These are phyloP conservation scores for Xylariaceae sp. DNA, from an alignment of 2,329 filamentous ascomycete species.

Conservation along the genomic window DNA sequence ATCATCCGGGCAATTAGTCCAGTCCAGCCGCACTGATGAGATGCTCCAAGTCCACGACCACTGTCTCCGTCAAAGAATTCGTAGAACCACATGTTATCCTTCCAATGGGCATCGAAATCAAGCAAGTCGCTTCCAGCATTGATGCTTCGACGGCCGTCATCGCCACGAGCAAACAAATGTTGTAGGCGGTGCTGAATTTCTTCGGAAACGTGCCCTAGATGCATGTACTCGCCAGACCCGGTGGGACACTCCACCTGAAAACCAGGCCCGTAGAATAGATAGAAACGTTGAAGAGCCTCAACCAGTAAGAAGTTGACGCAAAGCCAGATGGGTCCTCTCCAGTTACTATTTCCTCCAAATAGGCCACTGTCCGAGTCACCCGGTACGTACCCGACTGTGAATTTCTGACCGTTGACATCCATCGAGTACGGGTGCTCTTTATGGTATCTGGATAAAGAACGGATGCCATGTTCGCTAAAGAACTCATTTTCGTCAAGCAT, in stretches of 20 bases:
- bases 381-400: constrained; percentile 86
- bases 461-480: constrained; percentile 85
- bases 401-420: constrained; percentile 91
- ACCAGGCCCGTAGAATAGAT: constrained; percentile 90
- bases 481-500: constrained; percentile 97
- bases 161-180: constrained; percentile 84
- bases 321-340: constrained; percentile 94
- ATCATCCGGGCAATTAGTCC: constrained; percentile 96
- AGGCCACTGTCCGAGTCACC: constrained; percentile 96
- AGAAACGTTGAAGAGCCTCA: constrained; percentile 93
- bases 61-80: constrained; percentile 96
- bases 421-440: constrained; percentile 90
- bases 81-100: constrained; percentile 92
- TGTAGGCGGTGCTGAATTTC: constrained; percentile 94
- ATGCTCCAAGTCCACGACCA: constrained; percentile 87
- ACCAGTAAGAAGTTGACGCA: constrained; percentile 95
- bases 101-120: constrained; percentile 93
- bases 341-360: constrained; percentile 97
- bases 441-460: constrained; percentile 90
- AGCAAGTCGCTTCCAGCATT: constrained; percentile 84
- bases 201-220: constrained; percentile 91
- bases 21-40: constrained; percentile 96
- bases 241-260: constrained; percentile 93
- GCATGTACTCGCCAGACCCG: constrained; percentile 93
- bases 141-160: constrained; percentile 86